Evolutionary conservation across 352 stramenopile genomes (phyloP), one percentile per base, ranked within the genome.

Genomic region (Plasmopara viticola): DNA sequence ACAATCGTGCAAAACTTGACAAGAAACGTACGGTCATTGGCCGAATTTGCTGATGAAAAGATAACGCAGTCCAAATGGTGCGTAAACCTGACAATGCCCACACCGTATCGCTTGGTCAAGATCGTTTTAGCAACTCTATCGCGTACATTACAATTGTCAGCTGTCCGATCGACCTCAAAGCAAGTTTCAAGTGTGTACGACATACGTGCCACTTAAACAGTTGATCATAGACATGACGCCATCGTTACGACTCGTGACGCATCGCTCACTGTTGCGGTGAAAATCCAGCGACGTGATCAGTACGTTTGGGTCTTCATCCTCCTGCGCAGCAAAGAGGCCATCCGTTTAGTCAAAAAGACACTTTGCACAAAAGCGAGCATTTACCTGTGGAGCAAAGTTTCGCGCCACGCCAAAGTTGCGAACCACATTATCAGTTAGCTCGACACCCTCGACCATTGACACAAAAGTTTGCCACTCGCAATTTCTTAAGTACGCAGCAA

Each of bases 61-160:
- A 94, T 66, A n/a, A 94, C 70, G 55, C 81, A 91, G 64, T 94
- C 84, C 1, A 79, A 61, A 48, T 92, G 84, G 46, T 94, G 84
- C 37, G 79, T 92, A 51, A 85, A 91, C 41, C 67, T 68, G 54
- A 91, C 66, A 48, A 91, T 67, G 37, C 86, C 84, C 42, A 87
- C 75, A 44, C 84, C 84, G 48, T 92, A 94, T 51, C 76, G 77
- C 61, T 91, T 90, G 38, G 79, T 86, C 46, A 90, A 73, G 52
- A 94, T 88, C 18, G 78, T 88, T 68, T 94, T 94, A 48, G 73
- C 81, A 56, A 87, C 70, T 43, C 84, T 94, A 48, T 20, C 2
- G 6, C 44, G n/a, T n/a, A n/a, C n/a, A n/a, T 10, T 18, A n/a
- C 43, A 49, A 48, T 44, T 7, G 14, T 13, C 15, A 62, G 12